Evolutionary conservation across 441 rosid species (phyloP).

Genomic region (Arabidopsis lyrata): DNA sequence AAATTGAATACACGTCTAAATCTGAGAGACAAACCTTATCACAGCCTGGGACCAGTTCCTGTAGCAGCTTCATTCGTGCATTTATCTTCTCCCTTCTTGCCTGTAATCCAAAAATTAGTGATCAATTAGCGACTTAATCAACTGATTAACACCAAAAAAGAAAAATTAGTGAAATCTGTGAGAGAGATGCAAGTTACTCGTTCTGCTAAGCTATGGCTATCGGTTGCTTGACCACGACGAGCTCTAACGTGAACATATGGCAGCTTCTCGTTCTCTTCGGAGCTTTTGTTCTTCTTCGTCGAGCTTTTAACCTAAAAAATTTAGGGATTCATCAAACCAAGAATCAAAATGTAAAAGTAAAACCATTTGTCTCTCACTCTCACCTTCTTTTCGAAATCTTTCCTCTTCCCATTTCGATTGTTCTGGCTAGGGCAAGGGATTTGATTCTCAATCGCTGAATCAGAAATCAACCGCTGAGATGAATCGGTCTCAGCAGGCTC

Average conservation of each 20-base stretch:
- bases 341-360: slow-evolving; percentile 7
- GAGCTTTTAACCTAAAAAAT: slow-evolving; percentile 65
- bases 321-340: slow-evolving; percentile 4
- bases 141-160: slow-evolving; percentile 23
- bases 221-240: slow-evolving; percentile 98
- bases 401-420: slow-evolving; percentile 65
- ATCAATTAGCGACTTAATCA: slow-evolving; percentile 36
- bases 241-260: slow-evolving; percentile 98
- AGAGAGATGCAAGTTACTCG: slow-evolving; percentile 57
- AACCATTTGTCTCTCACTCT: slow-evolving; percentile 36
- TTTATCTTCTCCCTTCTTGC: slow-evolving; percentile 75
- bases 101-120: slow-evolving; percentile 44
- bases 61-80: slow-evolving; percentile 73
- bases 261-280: slow-evolving; percentile 72
- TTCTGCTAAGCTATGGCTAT: slow-evolving; percentile 99
- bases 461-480: slow-evolving; percentile 56
- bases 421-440: slow-evolving; percentile 28
- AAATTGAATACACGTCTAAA: slow-evolving; percentile 36
- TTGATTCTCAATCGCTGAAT: slow-evolving; percentile 53
- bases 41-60: slow-evolving; percentile 80
- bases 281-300: slow-evolving; percentile 82
- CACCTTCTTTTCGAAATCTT: slow-evolving; percentile 85
- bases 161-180: slow-evolving; percentile 14
- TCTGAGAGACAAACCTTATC: slow-evolving; percentile 50
- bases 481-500: slow-evolving; percentile 75